phyloP scores from a whole-genome alignment of 2,329 filamentous ascomycete genomes.

The Fusarium acutatum region DNA sequence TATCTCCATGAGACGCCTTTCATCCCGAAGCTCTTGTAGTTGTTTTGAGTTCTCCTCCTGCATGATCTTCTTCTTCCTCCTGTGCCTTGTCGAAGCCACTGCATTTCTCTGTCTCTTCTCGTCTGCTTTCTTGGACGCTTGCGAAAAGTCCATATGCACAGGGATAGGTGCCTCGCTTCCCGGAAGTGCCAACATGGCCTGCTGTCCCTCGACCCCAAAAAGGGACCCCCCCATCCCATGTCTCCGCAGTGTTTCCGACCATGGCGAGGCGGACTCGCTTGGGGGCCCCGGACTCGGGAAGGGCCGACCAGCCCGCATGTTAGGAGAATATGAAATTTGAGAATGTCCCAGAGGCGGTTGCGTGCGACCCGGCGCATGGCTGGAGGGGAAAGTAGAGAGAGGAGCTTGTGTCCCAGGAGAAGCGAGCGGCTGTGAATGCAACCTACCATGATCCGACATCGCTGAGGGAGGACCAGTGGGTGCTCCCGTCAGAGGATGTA shows the following conservation, averaged over 20 bases:
- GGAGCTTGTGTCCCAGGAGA: conserved; percentile 38
- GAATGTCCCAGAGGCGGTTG: conserved; percentile 28
- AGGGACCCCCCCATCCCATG: conserved; percentile 39
- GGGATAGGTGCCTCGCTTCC: conserved; percentile 54
- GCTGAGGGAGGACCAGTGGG: conserved; percentile 30
- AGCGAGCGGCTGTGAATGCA: conserved; percentile 49
- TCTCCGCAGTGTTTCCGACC: conserved; percentile 47
- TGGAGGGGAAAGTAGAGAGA: conserved; percentile 32
- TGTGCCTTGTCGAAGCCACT: conserved; percentile 83
- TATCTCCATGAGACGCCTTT: conserved; percentile 70
- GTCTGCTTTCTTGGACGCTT: conserved; percentile 82
- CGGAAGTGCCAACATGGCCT: conserved; percentile 51
- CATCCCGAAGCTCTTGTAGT: conserved; percentile 74
- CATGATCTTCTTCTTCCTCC: conserved; percentile 82
- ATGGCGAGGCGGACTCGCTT: conserved; percentile 39
- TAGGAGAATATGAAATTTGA: conserved; percentile 34
- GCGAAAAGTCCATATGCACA: conserved; percentile 80
- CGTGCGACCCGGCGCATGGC: conserved; percentile 25
- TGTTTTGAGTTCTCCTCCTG: conserved; percentile 76
- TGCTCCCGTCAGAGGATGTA: conserved; percentile 40
- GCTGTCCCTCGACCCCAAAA: conserved; percentile 46
- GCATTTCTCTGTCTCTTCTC: conserved; percentile 88
- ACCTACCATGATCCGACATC: conserved; percentile 43
- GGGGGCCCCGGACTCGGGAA: conserved; percentile 31
- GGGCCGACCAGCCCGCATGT: conserved; percentile 31